Base-by-base conservation (phyloP, 441 rosid genomes). In the Pelargonium cotyledonis region DNA sequence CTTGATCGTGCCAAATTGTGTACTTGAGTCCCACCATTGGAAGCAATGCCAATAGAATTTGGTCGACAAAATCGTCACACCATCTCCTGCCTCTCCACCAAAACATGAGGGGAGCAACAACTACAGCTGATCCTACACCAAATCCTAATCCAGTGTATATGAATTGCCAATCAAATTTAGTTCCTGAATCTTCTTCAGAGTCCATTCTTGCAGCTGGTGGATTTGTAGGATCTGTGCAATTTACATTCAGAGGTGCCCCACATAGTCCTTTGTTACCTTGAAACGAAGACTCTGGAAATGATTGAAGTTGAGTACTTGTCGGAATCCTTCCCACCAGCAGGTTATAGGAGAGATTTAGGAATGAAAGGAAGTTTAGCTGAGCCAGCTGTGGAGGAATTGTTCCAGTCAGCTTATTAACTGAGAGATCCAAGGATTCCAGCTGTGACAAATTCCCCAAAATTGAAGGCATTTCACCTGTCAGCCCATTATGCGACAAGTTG, bases 21-120 rank as follows among this genome's bases (percentile, higher is more conserved):
- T 75, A 75, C 0, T 51, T 51, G 5, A 51, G 58, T 51, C 58
- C 58, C 5, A 51, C 15, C 58, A 51, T 14, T 51, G 58, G 68
- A 35, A 75, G 74, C 23, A 70, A 31, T 47, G 47, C 40, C 64
- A 58, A 1, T 0, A 75, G 74, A 62, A 70, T 2, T 41, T 53
- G 66, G 18, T 75, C 68, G 46, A 75, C 65, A 7, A 0, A 60
- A 16, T 61, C 3, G 0, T 70, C 67, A 16, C 70, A 81, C 76
- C 84, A 67, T 46, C 14, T n/a, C 68, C 67, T 76, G 69, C 79
- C 77, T 31, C 67, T 68, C 68, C 19, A 62, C 46, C 80, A 76
- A 26, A 74, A 18, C 5, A 65, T 31, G 2, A 78, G 75, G 0
- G 83, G 83, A 1, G 44, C 18, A 55, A 79, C 55, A 3, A 65